Conservation (phyloP, 169 alveolate species). For the Plasmodium gallinaceum region DNA sequence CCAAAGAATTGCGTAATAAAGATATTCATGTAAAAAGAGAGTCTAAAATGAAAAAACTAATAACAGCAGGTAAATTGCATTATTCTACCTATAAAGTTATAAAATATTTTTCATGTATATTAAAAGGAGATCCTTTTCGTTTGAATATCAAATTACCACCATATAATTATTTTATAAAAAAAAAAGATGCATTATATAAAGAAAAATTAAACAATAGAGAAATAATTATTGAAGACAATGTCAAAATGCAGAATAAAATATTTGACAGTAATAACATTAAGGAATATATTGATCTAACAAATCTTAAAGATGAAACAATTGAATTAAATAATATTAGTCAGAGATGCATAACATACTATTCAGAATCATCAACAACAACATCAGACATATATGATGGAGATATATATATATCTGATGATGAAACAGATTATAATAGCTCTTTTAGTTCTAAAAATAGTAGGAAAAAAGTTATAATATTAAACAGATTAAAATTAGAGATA, state of each 20-base stretch:
- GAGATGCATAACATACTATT: not conserved
- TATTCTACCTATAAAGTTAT: slow-evolving; percentile 72
- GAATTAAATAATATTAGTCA: slow-evolving; percentile 5
- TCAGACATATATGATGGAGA: slow-evolving; percentile 49
- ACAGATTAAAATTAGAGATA: slow-evolving; percentile 24
- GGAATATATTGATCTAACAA: not conserved
- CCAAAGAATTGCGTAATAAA: too few species aligned
- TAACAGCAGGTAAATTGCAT: slow-evolving; percentile 25
- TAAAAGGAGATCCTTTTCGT: slow-evolving; percentile 67
- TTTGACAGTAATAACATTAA: not conserved
- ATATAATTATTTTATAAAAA: slow-evolving; percentile 29
- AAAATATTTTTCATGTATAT: slow-evolving; percentile 46
- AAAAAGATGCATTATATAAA: not conserved
- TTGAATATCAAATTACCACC: slow-evolving; percentile 55
- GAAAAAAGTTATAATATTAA: slow-evolving; percentile 15
- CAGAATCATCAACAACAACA: slow-evolving; percentile 49
- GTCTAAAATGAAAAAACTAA: slow-evolving; percentile 24
- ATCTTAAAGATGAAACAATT: not conserved
- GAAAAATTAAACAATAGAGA: not conserved
- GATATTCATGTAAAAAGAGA: too few species aligned
- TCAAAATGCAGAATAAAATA: not conserved
- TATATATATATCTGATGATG: slow-evolving; percentile 48
- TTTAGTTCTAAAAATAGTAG: slow-evolving; percentile 9
- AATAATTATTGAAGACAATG: slow-evolving; percentile 2
- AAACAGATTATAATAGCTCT: slow-evolving; percentile 13